Conservation (phyloP, 2,329 filamentous ascomycete species). For the Penicillium janthinellum region DNA sequence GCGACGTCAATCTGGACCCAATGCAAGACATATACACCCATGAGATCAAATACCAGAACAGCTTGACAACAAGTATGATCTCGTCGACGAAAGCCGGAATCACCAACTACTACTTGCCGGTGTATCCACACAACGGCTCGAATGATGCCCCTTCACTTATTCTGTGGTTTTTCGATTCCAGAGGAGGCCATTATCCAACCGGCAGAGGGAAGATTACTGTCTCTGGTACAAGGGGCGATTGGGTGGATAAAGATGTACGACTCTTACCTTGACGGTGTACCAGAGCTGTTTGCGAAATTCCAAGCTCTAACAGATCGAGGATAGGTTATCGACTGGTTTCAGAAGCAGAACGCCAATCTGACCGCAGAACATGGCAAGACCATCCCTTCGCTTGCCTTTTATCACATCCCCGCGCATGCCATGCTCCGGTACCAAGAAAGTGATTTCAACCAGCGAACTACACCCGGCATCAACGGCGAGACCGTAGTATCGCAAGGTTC, state of each 20-base stretch:
- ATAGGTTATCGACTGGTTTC: constrained; percentile 50
- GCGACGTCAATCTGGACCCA: constrained; percentile 59
- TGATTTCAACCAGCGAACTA: constrained; percentile 45
- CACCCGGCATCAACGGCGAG: constrained; percentile 54
- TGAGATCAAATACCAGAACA: constrained; percentile 42
- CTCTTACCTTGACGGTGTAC: neutral
- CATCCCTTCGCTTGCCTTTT: constrained; percentile 57
- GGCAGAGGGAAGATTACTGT: constrained; percentile 31
- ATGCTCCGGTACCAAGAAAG: constrained; percentile 46
- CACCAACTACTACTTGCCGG: constrained; percentile 58
- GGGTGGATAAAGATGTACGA: constrained; percentile 46
- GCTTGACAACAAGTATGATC: constrained; percentile 50
- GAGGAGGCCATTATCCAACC: constrained; percentile 59
- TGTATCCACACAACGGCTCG: constrained; percentile 51
- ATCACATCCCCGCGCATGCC: constrained; percentile 56
- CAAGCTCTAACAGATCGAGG: neutral
- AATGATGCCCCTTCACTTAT: constrained; percentile 47
- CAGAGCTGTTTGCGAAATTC: neutral
- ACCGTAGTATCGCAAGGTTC: constrained; percentile 36
- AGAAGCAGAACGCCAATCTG: constrained; percentile 33
- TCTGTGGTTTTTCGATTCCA: constrained; percentile 73
- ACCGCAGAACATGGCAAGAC: constrained; percentile 31
- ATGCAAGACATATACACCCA: constrained; percentile 41
- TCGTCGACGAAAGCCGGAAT: constrained; percentile 43
- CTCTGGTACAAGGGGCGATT: constrained; percentile 41